Conservation (phyloP, 192 early-diverging fungal species). For the Piromyces sp. region DNA sequence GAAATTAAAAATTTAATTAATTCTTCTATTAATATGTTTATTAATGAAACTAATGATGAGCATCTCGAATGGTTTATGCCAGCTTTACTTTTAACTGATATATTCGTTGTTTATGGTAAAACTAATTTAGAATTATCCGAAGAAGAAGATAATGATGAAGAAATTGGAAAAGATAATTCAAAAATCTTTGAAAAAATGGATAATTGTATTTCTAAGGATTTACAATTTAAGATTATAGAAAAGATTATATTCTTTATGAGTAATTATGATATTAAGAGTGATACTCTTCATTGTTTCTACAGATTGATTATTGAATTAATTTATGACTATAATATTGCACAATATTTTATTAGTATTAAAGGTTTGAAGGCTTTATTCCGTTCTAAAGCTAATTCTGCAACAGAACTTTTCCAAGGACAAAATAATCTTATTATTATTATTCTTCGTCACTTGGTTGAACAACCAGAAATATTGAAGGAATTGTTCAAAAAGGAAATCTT, state of each 20-base stretch:
- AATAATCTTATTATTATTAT: conserved; percentile 66
- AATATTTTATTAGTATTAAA: not conserved
- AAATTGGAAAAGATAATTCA: not conserved
- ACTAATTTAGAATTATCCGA: not conserved
- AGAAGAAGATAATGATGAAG: not conserved
- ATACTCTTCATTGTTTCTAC: not conserved
- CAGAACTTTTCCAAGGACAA: conserved; percentile 57
- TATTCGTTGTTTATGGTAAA: not conserved
- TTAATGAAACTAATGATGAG: not conserved
- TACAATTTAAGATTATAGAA: not conserved
- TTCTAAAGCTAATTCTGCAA: not conserved
- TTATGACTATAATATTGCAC: not conserved
- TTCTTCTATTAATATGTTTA: not conserved
- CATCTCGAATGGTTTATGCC: not conserved
- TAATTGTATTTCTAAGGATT: not conserved
- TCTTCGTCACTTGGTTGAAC: conserved; percentile 76
- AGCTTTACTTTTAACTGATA: not conserved
- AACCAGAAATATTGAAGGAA: conserved; percentile 30
- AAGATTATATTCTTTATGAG: not conserved
- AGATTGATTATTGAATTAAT: not conserved
- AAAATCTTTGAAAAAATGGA: not conserved
- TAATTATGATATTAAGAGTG: not conserved
- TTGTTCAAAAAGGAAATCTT: conserved; percentile 61
- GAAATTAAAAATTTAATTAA: not conserved
- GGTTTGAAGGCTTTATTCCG: not conserved